Base-by-base conservation (phyloP, 139 green algal species). In the Coelastrella sp. region DNA sequence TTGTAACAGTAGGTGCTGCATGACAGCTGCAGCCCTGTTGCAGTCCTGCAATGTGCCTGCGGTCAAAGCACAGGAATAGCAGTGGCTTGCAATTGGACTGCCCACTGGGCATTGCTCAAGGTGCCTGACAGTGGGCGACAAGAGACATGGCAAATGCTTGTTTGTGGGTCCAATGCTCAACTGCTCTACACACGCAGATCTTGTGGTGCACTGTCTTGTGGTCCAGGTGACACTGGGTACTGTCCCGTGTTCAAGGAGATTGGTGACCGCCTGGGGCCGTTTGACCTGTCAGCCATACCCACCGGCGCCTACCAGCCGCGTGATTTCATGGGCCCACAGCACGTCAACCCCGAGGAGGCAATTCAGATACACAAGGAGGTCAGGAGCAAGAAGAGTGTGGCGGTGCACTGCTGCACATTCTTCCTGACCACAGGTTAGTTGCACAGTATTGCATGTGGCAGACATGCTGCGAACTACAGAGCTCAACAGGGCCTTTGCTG, bases 361-460 rank as follows among this genome's bases (percentile, higher is more conserved):
- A 93, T 98, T n/a, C 81, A 91, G 76, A 91, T 97, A 0, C 94
- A 97, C 82, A n/a, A 78, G 57, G 95, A 97, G 24, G 91, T 97
- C 19, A 17, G 63, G 0, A 86, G 91, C 9, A 90, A 79, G 74
- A 74, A 66, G 0, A 94, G 87, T 78, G 81, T 98, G 35, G 93
- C 80, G 24, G 95, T 97, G 49, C 96, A 98, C 92, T 95, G 91
- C 56, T 93, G 91, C 82, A 98, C 96, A 20, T 98, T 96, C 86
- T 78, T 68, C 74, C 93, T 96, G 5, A 94, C 94, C 3, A 72
- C 88, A 27, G 93, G 87, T 91, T 65, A 19, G 78, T 75, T n/a
- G 24, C 63, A 59, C 79, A n/a, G 74, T 80, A 58, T 19, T 58
- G 74, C 74, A 58, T 12, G 3, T 15, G 15, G 70, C 17, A 9